Conservation (phyloP, 805 yeast species). For the Candida easanensis region DNA sequence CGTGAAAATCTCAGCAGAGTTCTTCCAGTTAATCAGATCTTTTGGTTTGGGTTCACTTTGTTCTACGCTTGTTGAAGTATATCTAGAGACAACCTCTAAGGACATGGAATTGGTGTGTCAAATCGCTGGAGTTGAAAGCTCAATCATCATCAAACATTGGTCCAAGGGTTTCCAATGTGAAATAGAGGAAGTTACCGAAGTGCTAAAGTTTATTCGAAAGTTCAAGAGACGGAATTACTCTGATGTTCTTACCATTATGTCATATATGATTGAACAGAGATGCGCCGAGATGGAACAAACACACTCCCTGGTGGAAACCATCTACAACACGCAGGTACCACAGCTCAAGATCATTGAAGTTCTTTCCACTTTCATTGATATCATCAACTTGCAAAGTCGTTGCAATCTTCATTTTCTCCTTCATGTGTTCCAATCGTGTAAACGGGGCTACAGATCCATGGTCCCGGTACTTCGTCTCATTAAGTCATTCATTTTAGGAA, state of each 20-base stretch:
- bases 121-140: background rate
- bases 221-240: background rate
- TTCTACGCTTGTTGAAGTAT: background rate
- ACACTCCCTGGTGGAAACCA: constrained; percentile 13
- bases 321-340: constrained; percentile 3
- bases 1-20: background rate
- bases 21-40: background rate
- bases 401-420: constrained; percentile 9
- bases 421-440: constrained; percentile 8
- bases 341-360: constrained; percentile 12
- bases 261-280: constrained; percentile 4
- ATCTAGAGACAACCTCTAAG: background rate
- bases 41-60: background rate
- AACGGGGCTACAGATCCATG: constrained; percentile 12
- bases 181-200: no score
- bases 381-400: background rate
- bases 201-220: constrained; percentile 1
- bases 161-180: background rate
- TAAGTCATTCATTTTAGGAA: constrained; percentile 7
- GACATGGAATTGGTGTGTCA: background rate
- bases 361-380: constrained; percentile 8
- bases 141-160: background rate
- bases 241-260: constrained; percentile 4
- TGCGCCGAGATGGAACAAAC: constrained; percentile 6
- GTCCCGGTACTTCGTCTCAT: constrained; percentile 16